phyloP scores from a whole-genome alignment of 2,329 filamentous ascomycete genomes.

The Tolypocladium sp. region DNA sequence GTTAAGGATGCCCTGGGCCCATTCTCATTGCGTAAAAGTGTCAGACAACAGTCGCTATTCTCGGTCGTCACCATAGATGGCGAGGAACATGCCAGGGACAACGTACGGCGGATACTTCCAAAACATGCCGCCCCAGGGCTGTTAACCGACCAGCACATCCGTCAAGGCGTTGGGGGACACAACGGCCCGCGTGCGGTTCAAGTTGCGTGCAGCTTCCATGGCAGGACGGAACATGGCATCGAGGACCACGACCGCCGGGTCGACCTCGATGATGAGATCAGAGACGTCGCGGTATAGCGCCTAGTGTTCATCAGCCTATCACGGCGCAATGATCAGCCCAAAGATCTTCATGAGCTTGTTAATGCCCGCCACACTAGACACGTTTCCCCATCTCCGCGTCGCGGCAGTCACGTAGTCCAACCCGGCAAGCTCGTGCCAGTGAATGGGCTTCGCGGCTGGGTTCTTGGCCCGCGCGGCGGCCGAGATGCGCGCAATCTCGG shows the following conservation, averaged over 20 bases:
- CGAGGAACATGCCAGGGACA: too few species aligned
- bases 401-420: constrained; percentile 8
- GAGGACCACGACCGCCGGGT: constrained; percentile 21
- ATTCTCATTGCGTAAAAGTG: constrained; percentile 6
- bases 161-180: too few species aligned
- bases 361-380: constrained; percentile 9
- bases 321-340: constrained; percentile 15
- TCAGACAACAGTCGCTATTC: too few species aligned
- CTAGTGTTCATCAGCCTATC: constrained; percentile 19
- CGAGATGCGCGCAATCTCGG: constrained; percentile 5
- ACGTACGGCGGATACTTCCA: too few species aligned
- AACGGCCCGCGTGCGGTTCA: too few species aligned
- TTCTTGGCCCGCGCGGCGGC: too few species aligned
- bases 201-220: too few species aligned
- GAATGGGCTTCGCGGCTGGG: constrained; percentile 10
- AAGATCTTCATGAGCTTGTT: constrained; percentile 8
- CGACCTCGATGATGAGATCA: constrained; percentile 17
- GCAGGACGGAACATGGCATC: too few species aligned
- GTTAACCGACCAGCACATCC: too few species aligned
- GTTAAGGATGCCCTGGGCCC: constrained; percentile 29
- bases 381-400: not conserved
- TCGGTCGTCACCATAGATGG: not conserved
- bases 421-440: constrained; percentile 16
- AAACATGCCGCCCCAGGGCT: too few species aligned
- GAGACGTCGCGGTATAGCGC: constrained; percentile 14